Evolutionary conservation across 192 early-diverging fungal genomes (phyloP).

Genomic region (Podila epicladia): DNA sequence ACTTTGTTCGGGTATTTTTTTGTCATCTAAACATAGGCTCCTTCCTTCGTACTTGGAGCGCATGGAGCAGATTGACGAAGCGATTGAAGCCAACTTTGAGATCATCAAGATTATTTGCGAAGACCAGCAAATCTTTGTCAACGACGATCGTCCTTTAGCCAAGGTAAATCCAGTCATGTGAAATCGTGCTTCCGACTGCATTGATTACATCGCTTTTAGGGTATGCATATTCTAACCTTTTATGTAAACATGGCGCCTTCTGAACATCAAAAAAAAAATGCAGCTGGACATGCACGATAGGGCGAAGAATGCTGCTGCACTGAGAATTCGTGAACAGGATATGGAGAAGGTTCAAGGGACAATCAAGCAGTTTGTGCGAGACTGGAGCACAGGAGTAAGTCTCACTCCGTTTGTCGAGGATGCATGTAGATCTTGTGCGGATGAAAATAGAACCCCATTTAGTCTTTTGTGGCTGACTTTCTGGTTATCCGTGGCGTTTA

Average conservation of each 20-base stretch:
- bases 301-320: slow-evolving; percentile 29
- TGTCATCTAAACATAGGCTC: slow-evolving; percentile 20
- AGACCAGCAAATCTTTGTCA: slow-evolving; percentile 54
- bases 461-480: no score
- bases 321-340: slow-evolving; percentile 66
- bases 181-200: background rate
- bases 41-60: slow-evolving; percentile 68
- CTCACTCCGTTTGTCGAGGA: background rate
- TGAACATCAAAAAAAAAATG: background rate
- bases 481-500: no score
- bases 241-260: background rate
- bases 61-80: slow-evolving; percentile 67
- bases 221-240: background rate
- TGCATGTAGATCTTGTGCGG: background rate
- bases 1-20: background rate
- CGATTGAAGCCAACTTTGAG: slow-evolving; percentile 66
- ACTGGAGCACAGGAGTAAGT: slow-evolving; percentile 88
- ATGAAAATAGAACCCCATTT: background rate
- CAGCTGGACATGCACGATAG: slow-evolving; percentile 26
- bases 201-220: background rate
- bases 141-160: slow-evolving; percentile 40
- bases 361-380: slow-evolving; percentile 93
- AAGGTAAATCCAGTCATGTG: slow-evolving; percentile 11
- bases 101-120: slow-evolving; percentile 65
- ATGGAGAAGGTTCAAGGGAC: slow-evolving; percentile 93